Evolutionary conservation across 208 protist species (phyloP).

Genomic region (Leptomonas seymouri): DNA sequence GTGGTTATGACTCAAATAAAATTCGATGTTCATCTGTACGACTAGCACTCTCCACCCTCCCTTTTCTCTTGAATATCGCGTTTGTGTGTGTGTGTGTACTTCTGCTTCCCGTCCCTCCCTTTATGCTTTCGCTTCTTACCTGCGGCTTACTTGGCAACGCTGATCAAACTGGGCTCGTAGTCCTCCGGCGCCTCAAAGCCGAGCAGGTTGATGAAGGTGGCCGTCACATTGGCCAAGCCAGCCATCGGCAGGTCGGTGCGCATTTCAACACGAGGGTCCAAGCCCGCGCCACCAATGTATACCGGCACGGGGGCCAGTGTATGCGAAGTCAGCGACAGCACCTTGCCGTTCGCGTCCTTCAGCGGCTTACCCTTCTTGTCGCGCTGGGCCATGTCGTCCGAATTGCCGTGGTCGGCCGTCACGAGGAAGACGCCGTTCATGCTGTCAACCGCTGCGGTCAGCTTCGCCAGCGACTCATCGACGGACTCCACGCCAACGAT

Average conservation of each 20-base stretch:
- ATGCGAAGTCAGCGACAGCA: conserved; percentile 92
- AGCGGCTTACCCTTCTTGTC: conserved; percentile 93
- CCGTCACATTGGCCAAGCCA: conserved; percentile 94
- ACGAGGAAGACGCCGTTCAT: conserved; percentile 90
- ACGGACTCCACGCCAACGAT: conserved; percentile 82
- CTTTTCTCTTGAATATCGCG: not conserved
- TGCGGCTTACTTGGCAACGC: conserved; percentile 31
- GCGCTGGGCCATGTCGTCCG: conserved; percentile 95
- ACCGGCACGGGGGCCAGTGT: conserved; percentile 93
- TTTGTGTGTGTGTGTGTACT: not conserved
- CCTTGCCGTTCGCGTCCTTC: conserved; percentile 62
- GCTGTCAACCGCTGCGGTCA: conserved; percentile 86
- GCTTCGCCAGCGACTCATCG: conserved; percentile 78
- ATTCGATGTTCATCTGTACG: no score
- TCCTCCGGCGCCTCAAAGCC: conserved; percentile 90
- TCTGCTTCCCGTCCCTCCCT: not conserved
- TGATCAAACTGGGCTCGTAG: conserved; percentile 90
- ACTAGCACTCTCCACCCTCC: not conserved
- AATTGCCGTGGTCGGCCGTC: conserved; percentile 96
- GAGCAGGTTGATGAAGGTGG: conserved; percentile 95
- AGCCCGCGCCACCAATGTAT: conserved; percentile 87
- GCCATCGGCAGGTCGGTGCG: conserved; percentile 82
- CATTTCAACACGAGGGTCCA: conserved; percentile 84
- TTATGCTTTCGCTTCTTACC: no score
- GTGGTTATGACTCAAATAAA: no score